A percentile compares a stretch with the other conserved stretches of the same genome.
Conservation (phyloP, 2,329 filamentous ascomycete species). For the Chaetomium sp. region DNA sequence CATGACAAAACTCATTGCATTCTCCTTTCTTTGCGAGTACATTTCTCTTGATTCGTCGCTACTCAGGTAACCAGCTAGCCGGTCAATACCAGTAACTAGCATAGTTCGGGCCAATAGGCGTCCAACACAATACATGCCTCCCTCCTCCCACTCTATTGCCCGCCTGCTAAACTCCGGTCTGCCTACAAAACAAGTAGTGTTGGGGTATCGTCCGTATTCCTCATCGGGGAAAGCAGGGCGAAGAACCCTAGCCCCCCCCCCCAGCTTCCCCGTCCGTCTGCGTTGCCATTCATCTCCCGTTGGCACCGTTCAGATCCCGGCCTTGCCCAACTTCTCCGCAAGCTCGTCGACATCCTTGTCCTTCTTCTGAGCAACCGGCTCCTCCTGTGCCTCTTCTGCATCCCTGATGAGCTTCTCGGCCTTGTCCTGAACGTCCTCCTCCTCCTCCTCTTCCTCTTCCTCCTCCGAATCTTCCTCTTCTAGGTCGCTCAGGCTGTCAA, state of each 20-base stretch:
- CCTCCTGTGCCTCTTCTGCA: constrained; percentile 64
- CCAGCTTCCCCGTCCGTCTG: no score
- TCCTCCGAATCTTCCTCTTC: constrained; percentile 63
- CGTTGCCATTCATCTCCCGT: neutral
- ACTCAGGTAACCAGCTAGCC: no score
- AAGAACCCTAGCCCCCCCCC: no score
- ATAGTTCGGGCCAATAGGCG: neutral
- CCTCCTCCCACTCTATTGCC: constrained; percentile 8
- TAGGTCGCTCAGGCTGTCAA: constrained; percentile 82
- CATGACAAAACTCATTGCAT: no score
- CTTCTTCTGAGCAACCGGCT: constrained; percentile 64
- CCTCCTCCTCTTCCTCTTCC: constrained; percentile 62
- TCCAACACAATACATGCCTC: constrained; percentile 6
- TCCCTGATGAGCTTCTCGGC: constrained; percentile 64
- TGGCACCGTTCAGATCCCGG: constrained; percentile 39
- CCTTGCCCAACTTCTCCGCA: constrained; percentile 69
- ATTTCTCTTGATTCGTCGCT: no score
- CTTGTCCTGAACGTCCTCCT: constrained; percentile 52
- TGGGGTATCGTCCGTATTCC: constrained; percentile 23
- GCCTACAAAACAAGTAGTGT: constrained; percentile 5
- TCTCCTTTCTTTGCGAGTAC: no score
- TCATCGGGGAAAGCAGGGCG: neutral
- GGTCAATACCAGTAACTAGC: no score
- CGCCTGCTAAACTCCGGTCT: constrained; percentile 14
- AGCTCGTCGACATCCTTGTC: constrained; percentile 77